A percentile compares a stretch with the other conserved stretches of the same genome.
These are phyloP conservation scores for Mortierella sp. DNA, from an alignment of 371 early-diverging fungal species.

Conservation along the genomic window DNA sequence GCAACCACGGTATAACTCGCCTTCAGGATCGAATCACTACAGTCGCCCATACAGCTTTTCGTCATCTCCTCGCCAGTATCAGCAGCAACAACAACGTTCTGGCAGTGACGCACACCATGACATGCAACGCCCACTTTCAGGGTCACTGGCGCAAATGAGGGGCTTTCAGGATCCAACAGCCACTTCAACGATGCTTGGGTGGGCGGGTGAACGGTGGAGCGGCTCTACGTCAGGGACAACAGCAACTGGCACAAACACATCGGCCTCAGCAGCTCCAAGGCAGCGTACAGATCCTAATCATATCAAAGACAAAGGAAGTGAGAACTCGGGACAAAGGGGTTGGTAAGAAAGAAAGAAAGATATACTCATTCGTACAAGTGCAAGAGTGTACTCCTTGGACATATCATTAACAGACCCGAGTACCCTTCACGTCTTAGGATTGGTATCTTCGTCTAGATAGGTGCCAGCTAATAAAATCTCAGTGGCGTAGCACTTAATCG, in stretches of 20 bases:
- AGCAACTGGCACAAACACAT: conserved; percentile 5
- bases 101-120: background rate
- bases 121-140: conserved; percentile 5
- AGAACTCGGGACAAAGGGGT: conserved; percentile 27
- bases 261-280: conserved; percentile 15
- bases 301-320: conserved; percentile 15
- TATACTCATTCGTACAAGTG: too few relatives aligned
- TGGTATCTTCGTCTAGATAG: too few relatives aligned
- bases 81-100: conserved; percentile 8
- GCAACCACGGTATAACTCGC: conserved; percentile 9
- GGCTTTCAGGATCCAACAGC: conserved; percentile 6
- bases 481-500: too few relatives aligned
- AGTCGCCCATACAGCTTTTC: conserved; percentile 14
- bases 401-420: too few relatives aligned
- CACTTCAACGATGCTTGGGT: background rate
- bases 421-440: too few relatives aligned
- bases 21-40: conserved; percentile 19
- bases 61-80: conserved; percentile 1
- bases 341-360: conserved; percentile 38
- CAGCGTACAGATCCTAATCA: conserved; percentile 14
- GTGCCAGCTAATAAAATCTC: too few relatives aligned
- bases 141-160: conserved; percentile 2
- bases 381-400: too few relatives aligned
- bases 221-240: background rate
- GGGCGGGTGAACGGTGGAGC: conserved; percentile 4